Evolutionary conservation across 202 grass and related monocot genomes (phyloP), one percentile per base, ranked within the genome.

Genomic region (Miscanthus sacchariflorus): DNA sequence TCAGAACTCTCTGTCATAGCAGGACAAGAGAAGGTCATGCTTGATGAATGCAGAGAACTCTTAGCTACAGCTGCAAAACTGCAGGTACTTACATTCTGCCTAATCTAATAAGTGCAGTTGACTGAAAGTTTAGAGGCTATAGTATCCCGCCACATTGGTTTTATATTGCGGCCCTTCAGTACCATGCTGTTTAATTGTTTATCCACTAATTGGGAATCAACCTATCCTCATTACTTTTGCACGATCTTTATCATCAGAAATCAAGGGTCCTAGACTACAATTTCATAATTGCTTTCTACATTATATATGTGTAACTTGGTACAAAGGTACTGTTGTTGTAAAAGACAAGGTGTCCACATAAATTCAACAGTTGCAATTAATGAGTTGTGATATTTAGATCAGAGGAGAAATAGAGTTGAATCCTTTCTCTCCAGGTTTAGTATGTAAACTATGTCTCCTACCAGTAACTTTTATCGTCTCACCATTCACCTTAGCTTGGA

Each of bases 1-100:
- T 95, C 91, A 65, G 92, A 98, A 87, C 91, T 98, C 74, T 87
- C 83, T 24, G 84, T 79, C 46, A 59, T 92, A 76, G 88, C 77
- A 73, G 65, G 33, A 90, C 89, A 95, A 93, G 91, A 98, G 90
- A 95, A 94, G 84, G 42, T 2, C 70, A 89, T 96, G 92, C 87
- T 98, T 78, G 87, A 93, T 77, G 96, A 96, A 84, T 98, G 90
- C 74, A 90, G 94, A 90, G 81, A 98, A 77, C 88, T 96, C 39
- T 83, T 96, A 88, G 90, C 91, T 72, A 69, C 77, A 70, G 78
- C 86, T 79, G 86, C 94, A 85, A 86, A 86, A 69, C 81, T 98
- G 76, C 94, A 98, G 94, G 96, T 96, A 89, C 9, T 61, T 85
- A 0, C 52, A 81, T 77, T 70, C 30, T 67, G 70, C 49, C 77